Conservation (phyloP, 148 eudicot species). For the Chenopodium suecicum region DNA sequence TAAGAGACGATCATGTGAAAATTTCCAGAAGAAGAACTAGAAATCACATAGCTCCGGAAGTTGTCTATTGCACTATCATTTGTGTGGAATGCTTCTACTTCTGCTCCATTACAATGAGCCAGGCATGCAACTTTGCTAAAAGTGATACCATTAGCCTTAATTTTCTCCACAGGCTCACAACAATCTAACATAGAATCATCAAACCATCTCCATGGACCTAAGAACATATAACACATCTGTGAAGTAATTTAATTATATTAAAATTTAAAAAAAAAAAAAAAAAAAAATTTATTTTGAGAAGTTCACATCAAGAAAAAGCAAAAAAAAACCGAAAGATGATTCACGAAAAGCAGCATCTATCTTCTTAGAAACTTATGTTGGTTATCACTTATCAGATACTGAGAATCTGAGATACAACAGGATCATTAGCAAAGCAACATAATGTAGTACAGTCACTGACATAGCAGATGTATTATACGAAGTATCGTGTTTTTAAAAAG, state of each 20-base stretch:
- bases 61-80: slow-evolving; percentile 38
- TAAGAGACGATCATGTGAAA: slow-evolving; percentile 48
- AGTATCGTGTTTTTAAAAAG: background rate
- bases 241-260: background rate
- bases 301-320: background rate
- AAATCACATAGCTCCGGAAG: slow-evolving; percentile 36
- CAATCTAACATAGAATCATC: slow-evolving; percentile 56
- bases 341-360: background rate
- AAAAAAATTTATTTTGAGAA: background rate
- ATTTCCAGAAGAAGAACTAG: slow-evolving; percentile 41
- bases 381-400: background rate
- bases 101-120: slow-evolving; percentile 57
- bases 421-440: background rate
- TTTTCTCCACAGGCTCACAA: slow-evolving; percentile 51
- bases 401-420: background rate
- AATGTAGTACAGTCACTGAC: background rate
- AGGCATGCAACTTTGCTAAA: slow-evolving; percentile 48
- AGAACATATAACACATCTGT: background rate
- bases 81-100: slow-evolving; percentile 40
- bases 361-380: background rate
- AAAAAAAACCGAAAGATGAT: background rate
- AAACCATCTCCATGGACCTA: slow-evolving; percentile 64
- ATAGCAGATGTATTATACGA: background rate
- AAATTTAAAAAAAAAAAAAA: background rate
- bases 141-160: slow-evolving; percentile 44